These are phyloP conservation scores for Leucaena leucocephala DNA, from an alignment of 306 rosid genomes.

Conservation along the genomic window DNA sequence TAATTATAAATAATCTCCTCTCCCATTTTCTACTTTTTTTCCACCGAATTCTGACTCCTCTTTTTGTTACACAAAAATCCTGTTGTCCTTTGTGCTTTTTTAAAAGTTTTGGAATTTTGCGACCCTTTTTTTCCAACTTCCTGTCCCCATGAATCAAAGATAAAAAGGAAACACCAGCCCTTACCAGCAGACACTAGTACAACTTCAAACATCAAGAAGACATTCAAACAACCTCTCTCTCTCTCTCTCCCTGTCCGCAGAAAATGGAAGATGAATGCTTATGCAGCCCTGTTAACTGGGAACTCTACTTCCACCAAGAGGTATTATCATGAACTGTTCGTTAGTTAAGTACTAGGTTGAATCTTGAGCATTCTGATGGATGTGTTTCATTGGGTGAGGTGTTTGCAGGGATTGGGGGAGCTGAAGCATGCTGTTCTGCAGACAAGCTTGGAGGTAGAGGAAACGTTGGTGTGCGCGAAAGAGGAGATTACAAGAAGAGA, in stretches of 20 bases:
- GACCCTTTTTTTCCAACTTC: slow-evolving; percentile 29
- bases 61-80: not conserved
- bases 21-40: not conserved
- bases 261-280: slow-evolving; percentile 23
- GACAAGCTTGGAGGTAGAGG: slow-evolving; percentile 57
- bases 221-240: too few relatives aligned
- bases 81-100: slow-evolving; percentile 29
- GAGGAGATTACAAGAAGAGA: slow-evolving; percentile 56
- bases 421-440: slow-evolving; percentile 43
- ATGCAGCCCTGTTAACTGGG: slow-evolving; percentile 52
- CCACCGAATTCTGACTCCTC: slow-evolving; percentile 13
- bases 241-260: not conserved
- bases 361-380: not conserved
- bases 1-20: slow-evolving; percentile 43
- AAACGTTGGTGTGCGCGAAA: slow-evolving; percentile 48
- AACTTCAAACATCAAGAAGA: not conserved
- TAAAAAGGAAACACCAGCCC: not conserved
- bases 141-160: slow-evolving; percentile 16
- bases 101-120: slow-evolving; percentile 36
- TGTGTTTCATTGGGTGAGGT: not conserved
- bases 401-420: slow-evolving; percentile 54
- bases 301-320: slow-evolving; percentile 52
- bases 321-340: not conserved
- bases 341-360: not conserved
- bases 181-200: not conserved